Conservation (phyloP, 352 stramenopile species). For the Globisporangium sylvaticum region DNA sequence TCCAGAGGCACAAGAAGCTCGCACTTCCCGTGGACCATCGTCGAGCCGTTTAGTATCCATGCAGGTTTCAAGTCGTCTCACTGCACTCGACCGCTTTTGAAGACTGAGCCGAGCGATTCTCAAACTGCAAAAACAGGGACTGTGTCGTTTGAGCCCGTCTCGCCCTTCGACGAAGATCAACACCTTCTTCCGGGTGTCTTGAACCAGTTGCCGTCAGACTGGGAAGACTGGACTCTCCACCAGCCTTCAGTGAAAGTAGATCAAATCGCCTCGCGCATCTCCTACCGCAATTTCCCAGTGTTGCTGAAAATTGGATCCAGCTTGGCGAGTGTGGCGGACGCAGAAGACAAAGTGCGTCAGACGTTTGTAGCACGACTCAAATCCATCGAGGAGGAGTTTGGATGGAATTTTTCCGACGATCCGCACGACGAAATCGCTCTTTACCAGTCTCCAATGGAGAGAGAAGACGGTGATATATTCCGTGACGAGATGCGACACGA, state of each 20-base stretch:
- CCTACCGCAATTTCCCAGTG: slow-evolving; percentile 69
- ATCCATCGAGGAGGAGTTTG: slow-evolving; percentile 35
- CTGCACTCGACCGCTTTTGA: not conserved
- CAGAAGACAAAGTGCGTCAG: slow-evolving; percentile 41
- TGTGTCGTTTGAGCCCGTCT: not conserved
- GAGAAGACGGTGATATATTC: slow-evolving; percentile 11
- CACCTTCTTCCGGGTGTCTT: slow-evolving; percentile 14
- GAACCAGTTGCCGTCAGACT: slow-evolving; percentile 29
- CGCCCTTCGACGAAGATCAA: not conserved
- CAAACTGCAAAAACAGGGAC: not conserved
- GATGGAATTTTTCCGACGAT: slow-evolving; percentile 39
- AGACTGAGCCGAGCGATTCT: not conserved
- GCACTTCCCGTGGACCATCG: slow-evolving; percentile 36
- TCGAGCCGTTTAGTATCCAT: slow-evolving; percentile 47
- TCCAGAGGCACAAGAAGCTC: slow-evolving; percentile 2
- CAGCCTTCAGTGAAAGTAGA: slow-evolving; percentile 42
- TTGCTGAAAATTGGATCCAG: slow-evolving; percentile 50
- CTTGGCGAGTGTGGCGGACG: slow-evolving; percentile 30
- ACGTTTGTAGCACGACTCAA: slow-evolving; percentile 32
- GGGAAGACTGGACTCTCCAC: slow-evolving; percentile 46
- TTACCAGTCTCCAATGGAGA: slow-evolving; percentile 36
- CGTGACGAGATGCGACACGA: slow-evolving; percentile 2
- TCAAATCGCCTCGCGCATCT: slow-evolving; percentile 49
- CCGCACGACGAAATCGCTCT: slow-evolving; percentile 23
- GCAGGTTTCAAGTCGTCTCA: slow-evolving; percentile 13